Percentiles rank a stretch among this genome's conserved stretches.
Evolutionary conservation across 768 basidiomycete genomes (phyloP).

Genomic region (Wakefieldia striispora): DNA sequence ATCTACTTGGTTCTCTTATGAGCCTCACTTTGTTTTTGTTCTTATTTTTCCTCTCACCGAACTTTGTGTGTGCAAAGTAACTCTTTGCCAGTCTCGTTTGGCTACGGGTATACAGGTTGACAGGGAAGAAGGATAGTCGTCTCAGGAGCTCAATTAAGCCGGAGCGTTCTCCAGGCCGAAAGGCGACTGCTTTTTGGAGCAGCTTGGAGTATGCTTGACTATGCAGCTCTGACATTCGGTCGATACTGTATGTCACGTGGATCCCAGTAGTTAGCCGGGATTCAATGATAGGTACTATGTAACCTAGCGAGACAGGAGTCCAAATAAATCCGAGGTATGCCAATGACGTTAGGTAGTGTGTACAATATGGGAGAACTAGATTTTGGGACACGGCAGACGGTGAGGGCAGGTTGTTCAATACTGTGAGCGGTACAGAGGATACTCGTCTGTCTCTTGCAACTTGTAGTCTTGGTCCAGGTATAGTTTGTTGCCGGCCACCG

Average conservation of each 20-base stretch:
- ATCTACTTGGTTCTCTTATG: not conserved
- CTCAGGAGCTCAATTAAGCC: constrained; percentile 73
- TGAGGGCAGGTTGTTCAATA: constrained; percentile 14
- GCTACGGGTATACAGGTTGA: constrained; percentile 53
- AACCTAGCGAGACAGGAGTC: not conserved
- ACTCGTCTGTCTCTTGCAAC: constrained; percentile 23
- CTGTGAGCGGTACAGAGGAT: constrained; percentile 35
- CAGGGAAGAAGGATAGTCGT: constrained; percentile 39
- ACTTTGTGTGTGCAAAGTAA: constrained; percentile 44
- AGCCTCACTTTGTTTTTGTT: not conserved
- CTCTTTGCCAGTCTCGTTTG: constrained; percentile 47
- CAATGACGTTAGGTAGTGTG: not conserved
- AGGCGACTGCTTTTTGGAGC: constrained; percentile 35
- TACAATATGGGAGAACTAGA: not conserved
- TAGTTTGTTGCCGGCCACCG: constrained; percentile 26
- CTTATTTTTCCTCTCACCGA: constrained; percentile 19
- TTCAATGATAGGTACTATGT: constrained; percentile 1
- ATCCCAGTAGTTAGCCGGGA: not conserved
- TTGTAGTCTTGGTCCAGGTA: constrained; percentile 34
- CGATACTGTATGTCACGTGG: too few species aligned
- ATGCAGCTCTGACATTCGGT: constrained; percentile 58
- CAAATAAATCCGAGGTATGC: not conserved
- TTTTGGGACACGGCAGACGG: too few species aligned
- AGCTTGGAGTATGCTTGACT: constrained; percentile 68
- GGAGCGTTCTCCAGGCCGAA: constrained; percentile 57